Percentiles rank a stretch among this genome's conserved stretches.
phyloP scores from a whole-genome alignment of 805 yeast genomes.

The Scheffersomyces amazonensis region DNA sequence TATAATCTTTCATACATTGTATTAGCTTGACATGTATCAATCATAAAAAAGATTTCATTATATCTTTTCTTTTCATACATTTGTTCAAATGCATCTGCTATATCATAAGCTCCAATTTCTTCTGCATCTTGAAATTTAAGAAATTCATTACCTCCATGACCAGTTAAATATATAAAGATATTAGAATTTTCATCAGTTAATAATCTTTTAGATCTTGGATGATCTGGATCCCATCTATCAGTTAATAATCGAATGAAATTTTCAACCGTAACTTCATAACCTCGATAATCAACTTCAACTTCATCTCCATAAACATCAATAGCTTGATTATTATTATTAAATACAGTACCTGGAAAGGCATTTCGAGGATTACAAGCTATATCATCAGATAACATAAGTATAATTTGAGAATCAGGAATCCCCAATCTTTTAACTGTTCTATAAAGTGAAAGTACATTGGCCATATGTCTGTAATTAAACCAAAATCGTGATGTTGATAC shows the following conservation, averaged over 20 bases:
- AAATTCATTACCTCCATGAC: constrained; percentile 98
- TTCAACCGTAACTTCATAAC: constrained; percentile 97
- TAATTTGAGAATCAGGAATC: constrained; percentile 96
- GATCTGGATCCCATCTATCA: constrained; percentile 93
- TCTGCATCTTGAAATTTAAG: constrained; percentile 98
- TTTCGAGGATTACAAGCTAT: constrained; percentile 96
- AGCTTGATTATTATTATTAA: constrained; percentile 88
- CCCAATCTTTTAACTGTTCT: constrained; percentile 95
- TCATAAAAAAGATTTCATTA: constrained; percentile 94
- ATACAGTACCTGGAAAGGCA: constrained; percentile 93
- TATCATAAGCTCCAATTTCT: constrained; percentile 90
- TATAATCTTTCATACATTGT: constrained; percentile 93
- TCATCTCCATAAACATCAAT: constrained; percentile 91
- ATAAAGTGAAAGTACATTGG: constrained; percentile 90
- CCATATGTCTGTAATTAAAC: constrained; percentile 98
- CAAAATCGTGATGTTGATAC: constrained; percentile 96
- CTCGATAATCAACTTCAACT: constrained; percentile 94
- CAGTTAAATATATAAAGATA: constrained; percentile 92
- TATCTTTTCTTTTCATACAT: constrained; percentile 96
- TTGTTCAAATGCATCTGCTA: constrained; percentile 96
- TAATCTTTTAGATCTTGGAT: constrained; percentile 87
- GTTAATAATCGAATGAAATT: constrained; percentile 90
- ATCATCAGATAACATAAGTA: constrained; percentile 94
- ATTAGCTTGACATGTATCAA: constrained; percentile 98
- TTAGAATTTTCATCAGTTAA: constrained; percentile 93